Evolutionary conservation across 2,329 filamentous ascomycete genomes (phyloP), one percentile per base, ranked within the genome.

Genomic region (Claviceps maximensis): DNA sequence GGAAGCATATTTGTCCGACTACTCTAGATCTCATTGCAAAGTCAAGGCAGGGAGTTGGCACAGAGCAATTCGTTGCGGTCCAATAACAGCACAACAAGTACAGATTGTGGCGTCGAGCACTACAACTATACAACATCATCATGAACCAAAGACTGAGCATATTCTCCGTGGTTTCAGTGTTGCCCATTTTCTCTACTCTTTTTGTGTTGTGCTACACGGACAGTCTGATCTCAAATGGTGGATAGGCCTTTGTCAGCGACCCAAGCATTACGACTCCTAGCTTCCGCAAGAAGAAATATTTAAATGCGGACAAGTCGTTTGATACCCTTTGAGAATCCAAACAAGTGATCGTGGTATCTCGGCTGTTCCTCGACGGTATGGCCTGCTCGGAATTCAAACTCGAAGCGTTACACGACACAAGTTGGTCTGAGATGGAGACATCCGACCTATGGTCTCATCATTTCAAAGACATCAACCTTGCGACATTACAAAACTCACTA

Each of bases 281-380:
- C 62, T 79, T n/a, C 57, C 67, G 2, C 53, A 62, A 1, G 57
- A 64, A n/a, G 66, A 74, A 31, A 63, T 62, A 23, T 55, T 63
- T 13, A 54, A 63, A 4, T 80, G 77, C 56, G 63, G 65, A 4
- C 65, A 75, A 53, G 60, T 78, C 13, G 72, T 73, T 73, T 2
- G 60, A 65, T 31, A 60, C 64, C 13, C 70, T 80, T 2, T 80
- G 77, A 77, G 71, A 76, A 2, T 10, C 12, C 31, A 10, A 33
- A 33, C 5, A 2, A 12, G 60, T 79, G 8, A 58, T 71, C 1
- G 61, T 62, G 40, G 66, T 71, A 44, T 71, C 71, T 9, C 68
- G 70, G 49, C 69, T 73, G 53, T 79, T 78, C 54, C 63, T 80
- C 21, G 77, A 80, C 60, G 73, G 75, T 77, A 65, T 60, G 59